Percentiles rank a stretch among this genome's conserved stretches.
phyloP scores from a whole-genome alignment of 768 basidiomycete species.

The Panaeolus papilionaceus region DNA sequence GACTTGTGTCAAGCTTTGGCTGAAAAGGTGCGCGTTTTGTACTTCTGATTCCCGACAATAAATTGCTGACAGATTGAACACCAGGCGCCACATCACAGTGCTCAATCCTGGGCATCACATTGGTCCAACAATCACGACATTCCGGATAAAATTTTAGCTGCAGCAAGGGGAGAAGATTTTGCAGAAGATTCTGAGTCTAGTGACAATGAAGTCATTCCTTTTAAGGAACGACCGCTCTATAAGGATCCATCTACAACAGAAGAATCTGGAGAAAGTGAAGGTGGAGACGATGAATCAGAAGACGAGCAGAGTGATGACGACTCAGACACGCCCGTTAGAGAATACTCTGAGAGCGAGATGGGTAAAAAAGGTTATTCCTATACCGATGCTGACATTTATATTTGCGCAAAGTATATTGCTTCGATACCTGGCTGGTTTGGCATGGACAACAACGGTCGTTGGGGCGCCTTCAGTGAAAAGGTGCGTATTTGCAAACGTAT shows the following conservation, averaged over 20 bases:
- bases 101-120: constrained; percentile 69
- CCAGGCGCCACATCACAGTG: constrained; percentile 71
- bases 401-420: constrained; percentile 65
- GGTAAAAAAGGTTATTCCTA: constrained; percentile 55
- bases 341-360: constrained; percentile 55
- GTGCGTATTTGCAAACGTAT: constrained; percentile 38
- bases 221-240: constrained; percentile 36
- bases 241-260: constrained; percentile 42
- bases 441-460: constrained; percentile 51
- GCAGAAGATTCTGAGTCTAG: constrained; percentile 25
- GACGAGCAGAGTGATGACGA: constrained; percentile 39
- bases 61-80: constrained; percentile 15
- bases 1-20: constrained; percentile 61
- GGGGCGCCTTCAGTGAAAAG: constrained; percentile 57
- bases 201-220: constrained; percentile 19
- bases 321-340: constrained; percentile 41
- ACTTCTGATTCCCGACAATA: constrained; percentile 7
- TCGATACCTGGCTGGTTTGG: constrained; percentile 51
- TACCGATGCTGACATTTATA: constrained; percentile 66
- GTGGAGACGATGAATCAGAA: constrained; percentile 31
- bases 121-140: constrained; percentile 72
- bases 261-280: constrained; percentile 29
- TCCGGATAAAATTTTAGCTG: constrained; percentile 67
- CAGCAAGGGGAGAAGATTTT: constrained; percentile 39
- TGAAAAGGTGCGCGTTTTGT: constrained; percentile 51